Evolutionary conservation across 352 stramenopile genomes (phyloP), one percentile per base, ranked within the genome.

Genomic region (Aphanomyces stellatus): DNA sequence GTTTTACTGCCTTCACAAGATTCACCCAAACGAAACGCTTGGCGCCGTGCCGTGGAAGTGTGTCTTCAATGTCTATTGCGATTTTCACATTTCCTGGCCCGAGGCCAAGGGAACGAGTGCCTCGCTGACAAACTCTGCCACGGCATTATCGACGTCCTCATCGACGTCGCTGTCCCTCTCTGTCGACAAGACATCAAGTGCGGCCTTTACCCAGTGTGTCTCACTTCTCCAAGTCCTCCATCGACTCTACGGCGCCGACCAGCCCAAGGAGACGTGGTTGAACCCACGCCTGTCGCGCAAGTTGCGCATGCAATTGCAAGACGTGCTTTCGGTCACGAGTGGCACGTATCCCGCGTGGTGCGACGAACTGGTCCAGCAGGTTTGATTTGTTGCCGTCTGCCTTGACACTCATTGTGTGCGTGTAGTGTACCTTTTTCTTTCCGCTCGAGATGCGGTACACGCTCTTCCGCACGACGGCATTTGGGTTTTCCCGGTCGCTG

Each of bases 341-440:
- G 81, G 82, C 57, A 88, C 88, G 53, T 94, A 94, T 72, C 83
- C 85, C 4, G 69, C 75, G 13, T 94, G 85, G 85, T 91, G 76
- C 69, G 82, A 92, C 74, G 67, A 69, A 2, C 66, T 94, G 34
- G 75, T 90, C n/a, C 84, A 78, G 3, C 66, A 88, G 53, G 53
- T 62, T 5, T 48, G 33, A 4, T 8, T 11, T 43, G 25, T 59
- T 1, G 2, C 13, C 13, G 4, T 17, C 17, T 2, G 43, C 24
- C 11, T 1, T n/a, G 17, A 2, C 30, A 40, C 31, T 60, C 17
- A 41, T 8, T 17, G 25, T 35, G 2, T 40, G 25, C 19, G 3
- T 53, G 15, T 48, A 62, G 64, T 92, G 79, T 68, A 88, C 86
- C 55, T 94, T 92, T 55, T 90, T 94, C 35, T 94, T 94, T 24